Base-by-base conservation (phyloP, 257 asterid species). In the Anisodus acutangulus region DNA sequence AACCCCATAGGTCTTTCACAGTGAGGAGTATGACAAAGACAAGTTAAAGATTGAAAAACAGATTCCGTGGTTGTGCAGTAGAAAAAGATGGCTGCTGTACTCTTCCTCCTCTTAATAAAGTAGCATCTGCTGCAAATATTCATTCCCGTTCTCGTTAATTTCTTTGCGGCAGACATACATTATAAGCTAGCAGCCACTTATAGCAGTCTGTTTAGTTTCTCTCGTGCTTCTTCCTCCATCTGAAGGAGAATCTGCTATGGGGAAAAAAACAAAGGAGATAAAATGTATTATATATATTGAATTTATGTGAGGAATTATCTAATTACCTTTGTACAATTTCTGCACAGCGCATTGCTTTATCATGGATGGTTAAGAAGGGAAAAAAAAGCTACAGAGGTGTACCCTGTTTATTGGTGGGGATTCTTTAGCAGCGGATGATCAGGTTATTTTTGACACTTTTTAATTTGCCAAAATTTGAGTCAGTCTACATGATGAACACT, bases 371-470 rank as follows among this genome's bases (percentile, higher is more conserved):
- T 80, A 92, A 92, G 90, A 95, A 93, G 89, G 99, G n/a, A n/a
- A n/a, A n/a, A 97, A 92, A 97, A 93, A 7, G 92, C 86, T 51
- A n/a, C n/a, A n/a, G n/a, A n/a, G 90, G 91, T 89, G 91, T 93
- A 31, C 92, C 92, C 85, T 97, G 99, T 89, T 91, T n/a, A n/a
- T n/a, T n/a, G n/a, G 97, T 86, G 99, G 99, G 99, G 79, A 93
- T 97, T 90, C 99, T 97, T 83, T n/a, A n/a, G n/a, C n/a, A n/a
- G 99, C 99, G n/a, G 99, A 97, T 83, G 99, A 97, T 90, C 99
- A 97, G 98, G 99, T 97, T 84, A 78, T 83, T 82, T 87, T 81
- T 57, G 80, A 49, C 68, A 22, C 79, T n/a, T 72, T 58, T 19
- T 63, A 17, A 53, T 22, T 71, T 54, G 63, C 78, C 71, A n/a